Base-by-base conservation (phyloP, 2,329 filamentous ascomycete species). In the Zasmidium citrigriseum region DNA sequence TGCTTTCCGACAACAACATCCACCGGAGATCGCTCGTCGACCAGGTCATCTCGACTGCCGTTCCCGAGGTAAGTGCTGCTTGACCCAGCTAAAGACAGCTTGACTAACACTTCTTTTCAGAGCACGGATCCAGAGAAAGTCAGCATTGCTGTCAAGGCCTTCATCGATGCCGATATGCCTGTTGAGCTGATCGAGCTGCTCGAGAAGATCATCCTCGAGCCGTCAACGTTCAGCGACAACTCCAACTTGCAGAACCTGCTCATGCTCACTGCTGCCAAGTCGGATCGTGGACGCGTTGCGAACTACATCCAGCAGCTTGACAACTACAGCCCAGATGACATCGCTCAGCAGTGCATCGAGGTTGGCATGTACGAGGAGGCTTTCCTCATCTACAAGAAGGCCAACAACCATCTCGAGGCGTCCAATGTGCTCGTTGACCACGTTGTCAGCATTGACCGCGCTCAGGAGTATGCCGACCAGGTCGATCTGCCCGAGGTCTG, bases 141-240 rank as follows among this genome's bases (percentile, higher is more conserved):
- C 29, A 96, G 91, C 0, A 85, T 97, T 65, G 95, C 95, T 49
- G 95, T 99, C 57, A 89, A 96, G 69, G 89, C 93, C 45, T 96
- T 99, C 82, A 86, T 99, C 54, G 87, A 89, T 65, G 90, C 90
- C 57, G 95, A 99, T 71, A 83, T 99, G 66, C 95, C 95, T 9
- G 87, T 88, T 3, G 95, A 99, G 80, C 84, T 99, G 52, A 98
- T 99, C 69, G 96, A 99, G 76, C 86, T 99, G 38, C 84, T 99
- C 18, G 96, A 99, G 82, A 99, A 98, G 86, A 99, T 99, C 67
- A 93, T 99, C 27, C 82, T 99, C n/a, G 95, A 99, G 81, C 96
- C 95, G n/a, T 96, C 93, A 3, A 91, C 91, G 4, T 99, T 99
- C 82, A 97, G 91, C 70, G 96, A 99, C 78, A 99, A 99, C 77